Evolutionary conservation across 129 eudicot species (phyloP), one percentile per base, ranked within the genome.

Genomic region (Flaveria ramosissima): DNA sequence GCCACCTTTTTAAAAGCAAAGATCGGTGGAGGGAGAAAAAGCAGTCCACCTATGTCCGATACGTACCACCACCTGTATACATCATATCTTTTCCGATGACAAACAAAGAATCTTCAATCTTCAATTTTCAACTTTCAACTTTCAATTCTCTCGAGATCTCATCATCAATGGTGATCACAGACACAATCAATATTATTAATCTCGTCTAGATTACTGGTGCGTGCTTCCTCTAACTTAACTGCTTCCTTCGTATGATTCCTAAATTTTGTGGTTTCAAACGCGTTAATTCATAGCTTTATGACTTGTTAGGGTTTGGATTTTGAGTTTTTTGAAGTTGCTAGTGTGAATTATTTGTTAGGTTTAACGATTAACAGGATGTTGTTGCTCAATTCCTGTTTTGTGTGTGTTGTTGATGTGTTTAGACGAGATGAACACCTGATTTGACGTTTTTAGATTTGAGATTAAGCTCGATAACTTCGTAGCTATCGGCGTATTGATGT

Each of bases 51-150:
- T 41, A 62, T 70, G 62, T 21, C 77, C 57, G 55, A 72, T 53
- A 11, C 43, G 7, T 64, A 32, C 17, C 66, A 16, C 72, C 73
- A 79, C 73, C 78, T 72, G 74, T 3, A 64, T 73, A 14, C 53
- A 36, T 27, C 32, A 27, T 27, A 24, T 36, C 74, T 66, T 73
- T 65, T 19, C 17, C 51, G 9, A 45, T 52, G 3, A n/a, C 52
- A 80, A 73, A 80, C 83, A 80, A 80, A 73, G 83, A 80, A 80
- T 80, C 79, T 80, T 19, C 30, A 30, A 3, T 79, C 26, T 12
- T 12, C 20, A 3, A 16, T 16, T 26, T 26, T 26, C 30, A 26
- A 26, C 2, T 30, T 30, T 30, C 36, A 3, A 30, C 4, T 4
- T 3, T n/a, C n/a, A n/a, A n/a, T n/a, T 30, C 36, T 71, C n/a